Evolutionary conservation across 352 stramenopile species (phyloP).

Genomic region (Pythium brachiatum): DNA sequence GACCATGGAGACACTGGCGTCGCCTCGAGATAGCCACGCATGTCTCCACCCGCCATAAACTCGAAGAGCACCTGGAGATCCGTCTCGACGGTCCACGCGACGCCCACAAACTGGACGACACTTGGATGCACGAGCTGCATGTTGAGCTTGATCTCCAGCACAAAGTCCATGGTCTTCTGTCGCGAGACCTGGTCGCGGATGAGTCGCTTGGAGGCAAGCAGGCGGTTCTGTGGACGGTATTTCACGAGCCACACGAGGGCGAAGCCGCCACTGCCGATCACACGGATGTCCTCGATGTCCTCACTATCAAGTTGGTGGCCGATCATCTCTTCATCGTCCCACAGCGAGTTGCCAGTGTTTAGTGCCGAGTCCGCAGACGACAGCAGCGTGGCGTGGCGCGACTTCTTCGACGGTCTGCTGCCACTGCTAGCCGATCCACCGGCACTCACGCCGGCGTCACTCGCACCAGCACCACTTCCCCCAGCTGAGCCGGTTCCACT

Average conservation of each 20-base stretch:
- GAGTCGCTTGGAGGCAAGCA: constrained; percentile 53
- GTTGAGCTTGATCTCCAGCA: constrained; percentile 75
- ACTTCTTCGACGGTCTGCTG: constrained; percentile 9
- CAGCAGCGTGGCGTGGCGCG: constrained; percentile 2
- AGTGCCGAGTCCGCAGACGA: constrained; percentile 3
- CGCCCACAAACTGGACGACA: constrained; percentile 64
- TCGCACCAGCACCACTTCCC: no score
- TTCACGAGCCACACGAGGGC: constrained; percentile 46
- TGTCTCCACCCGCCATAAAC: constrained; percentile 60
- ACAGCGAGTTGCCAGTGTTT: constrained; percentile 30
- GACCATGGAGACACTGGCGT: constrained; percentile 13
- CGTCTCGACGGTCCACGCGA: constrained; percentile 57
- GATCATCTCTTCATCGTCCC: constrained; percentile 55
- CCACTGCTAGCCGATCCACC: not conserved
- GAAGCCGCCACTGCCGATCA: constrained; percentile 46
- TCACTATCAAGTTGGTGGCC: constrained; percentile 44
- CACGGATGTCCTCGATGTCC: constrained; percentile 47
- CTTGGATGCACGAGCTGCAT: constrained; percentile 53
- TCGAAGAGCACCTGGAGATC: constrained; percentile 65
- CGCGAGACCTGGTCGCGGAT: constrained; percentile 42
- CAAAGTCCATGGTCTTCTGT: constrained; percentile 44
- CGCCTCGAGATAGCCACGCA: constrained; percentile 44
- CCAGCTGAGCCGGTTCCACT: not conserved
- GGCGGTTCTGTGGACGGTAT: constrained; percentile 32
- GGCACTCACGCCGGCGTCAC: not conserved